A percentile compares a stretch with the other conserved stretches of the same genome.
These are phyloP conservation scores for Andrographis paniculata DNA, from an alignment of 305 asterid species.

Conservation along the genomic window DNA sequence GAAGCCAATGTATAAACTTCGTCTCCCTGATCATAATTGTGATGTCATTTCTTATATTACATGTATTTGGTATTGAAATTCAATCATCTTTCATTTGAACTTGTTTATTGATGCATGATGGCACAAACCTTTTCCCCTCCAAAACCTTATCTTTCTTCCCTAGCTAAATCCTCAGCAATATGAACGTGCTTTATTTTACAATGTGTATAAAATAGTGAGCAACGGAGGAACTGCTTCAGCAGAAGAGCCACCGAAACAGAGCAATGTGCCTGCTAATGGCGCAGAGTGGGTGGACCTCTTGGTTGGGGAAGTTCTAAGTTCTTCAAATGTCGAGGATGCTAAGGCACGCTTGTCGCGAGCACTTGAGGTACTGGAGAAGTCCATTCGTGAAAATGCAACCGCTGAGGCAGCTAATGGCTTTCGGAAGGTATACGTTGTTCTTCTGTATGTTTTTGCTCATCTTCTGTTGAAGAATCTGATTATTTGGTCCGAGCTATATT, in stretches of 20 bases:
- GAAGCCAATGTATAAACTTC: background rate
- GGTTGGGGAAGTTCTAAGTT: slow-evolving; percentile 72
- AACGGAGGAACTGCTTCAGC: slow-evolving; percentile 33
- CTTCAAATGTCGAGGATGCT: slow-evolving; percentile 74
- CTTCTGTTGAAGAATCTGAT: no score
- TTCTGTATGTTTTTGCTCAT: background rate
- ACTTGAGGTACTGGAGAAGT: slow-evolving; percentile 82
- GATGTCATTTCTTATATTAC: no score
- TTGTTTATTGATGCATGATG: no score
- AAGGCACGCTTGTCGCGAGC: slow-evolving; percentile 77
- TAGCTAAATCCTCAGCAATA: background rate
- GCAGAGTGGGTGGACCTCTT: slow-evolving; percentile 93
- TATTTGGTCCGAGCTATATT: no score
- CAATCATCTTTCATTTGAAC: no score
- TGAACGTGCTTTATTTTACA: slow-evolving; percentile 7
- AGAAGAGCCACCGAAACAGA: slow-evolving; percentile 36
- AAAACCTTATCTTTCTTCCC: background rate
- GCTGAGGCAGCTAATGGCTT: slow-evolving; percentile 41
- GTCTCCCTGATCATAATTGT: no score
- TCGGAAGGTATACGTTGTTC: slow-evolving; percentile 34
- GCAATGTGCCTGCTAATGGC: slow-evolving; percentile 45
- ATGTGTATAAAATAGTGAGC: slow-evolving; percentile 27
- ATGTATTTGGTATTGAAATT: no score
- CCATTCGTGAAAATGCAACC: slow-evolving; percentile 49
- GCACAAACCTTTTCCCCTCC: no score